These are phyloP conservation scores for Coemansia sp. DNA, from an alignment of 192 early-diverging fungal genomes.

Conservation along the genomic window DNA sequence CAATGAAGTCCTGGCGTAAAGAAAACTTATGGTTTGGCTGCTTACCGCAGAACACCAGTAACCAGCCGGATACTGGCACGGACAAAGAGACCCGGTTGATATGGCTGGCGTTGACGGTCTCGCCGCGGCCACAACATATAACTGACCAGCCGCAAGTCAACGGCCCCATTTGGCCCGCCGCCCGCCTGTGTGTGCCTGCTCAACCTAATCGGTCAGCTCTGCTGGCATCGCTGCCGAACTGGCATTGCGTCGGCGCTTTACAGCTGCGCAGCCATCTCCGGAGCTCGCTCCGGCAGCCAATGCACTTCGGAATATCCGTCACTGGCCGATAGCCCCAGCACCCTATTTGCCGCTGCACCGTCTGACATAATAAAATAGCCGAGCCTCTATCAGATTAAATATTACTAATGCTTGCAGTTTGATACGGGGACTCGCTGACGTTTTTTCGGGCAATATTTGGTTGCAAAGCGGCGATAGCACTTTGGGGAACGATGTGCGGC, in stretches of 20 bases:
- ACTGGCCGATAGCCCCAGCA: constrained; percentile 30
- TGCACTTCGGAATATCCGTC: constrained; percentile 43
- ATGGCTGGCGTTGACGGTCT: constrained; percentile 35
- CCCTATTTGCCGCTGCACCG: not conserved
- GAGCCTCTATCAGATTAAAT: not conserved
- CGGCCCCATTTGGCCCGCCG: constrained; percentile 6
- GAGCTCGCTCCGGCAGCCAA: constrained; percentile 40
- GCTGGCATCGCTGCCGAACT: constrained; percentile 27
- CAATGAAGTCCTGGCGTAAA: too few species aligned
- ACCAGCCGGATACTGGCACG: too few species aligned
- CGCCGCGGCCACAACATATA: constrained; percentile 42
- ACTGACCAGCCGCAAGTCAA: constrained; percentile 41
- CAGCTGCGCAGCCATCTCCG: constrained; percentile 35
- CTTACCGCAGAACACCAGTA: too few species aligned
- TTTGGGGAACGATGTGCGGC: too few species aligned
- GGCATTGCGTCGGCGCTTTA: constrained; percentile 3
- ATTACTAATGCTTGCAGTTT: not conserved
- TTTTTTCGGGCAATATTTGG: not conserved
- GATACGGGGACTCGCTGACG: not conserved
- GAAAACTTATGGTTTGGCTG: too few species aligned
- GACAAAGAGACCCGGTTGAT: constrained; percentile 5
- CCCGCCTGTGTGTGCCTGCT: constrained; percentile 26
- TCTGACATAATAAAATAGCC: constrained; percentile 10
- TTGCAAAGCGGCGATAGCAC: too few species aligned
- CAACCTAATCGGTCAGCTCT: constrained; percentile 22